A percentile compares a stretch with the other conserved stretches of the same genome.
Conservation (phyloP, 495 filamentous ascomycete genomes). For the Penicillium subrubescens region DNA sequence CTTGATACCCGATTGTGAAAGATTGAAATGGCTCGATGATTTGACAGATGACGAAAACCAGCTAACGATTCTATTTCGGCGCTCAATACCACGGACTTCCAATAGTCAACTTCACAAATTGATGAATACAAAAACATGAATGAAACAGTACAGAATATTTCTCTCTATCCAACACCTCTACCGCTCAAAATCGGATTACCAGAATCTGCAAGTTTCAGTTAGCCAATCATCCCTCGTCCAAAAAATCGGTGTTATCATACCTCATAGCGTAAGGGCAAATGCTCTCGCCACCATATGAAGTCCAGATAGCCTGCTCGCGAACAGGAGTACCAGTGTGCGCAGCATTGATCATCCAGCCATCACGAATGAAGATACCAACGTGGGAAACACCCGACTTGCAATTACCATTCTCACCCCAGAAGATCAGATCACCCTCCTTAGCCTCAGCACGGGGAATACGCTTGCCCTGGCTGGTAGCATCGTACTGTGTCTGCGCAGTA, state of each 20-base stretch:
- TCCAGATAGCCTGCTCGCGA: slow-evolving; percentile 24
- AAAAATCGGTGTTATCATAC: slow-evolving; percentile 8
- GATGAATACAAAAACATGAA: neutral
- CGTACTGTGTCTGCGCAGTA: slow-evolving; percentile 20
- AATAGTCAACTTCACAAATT: neutral
- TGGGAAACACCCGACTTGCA: slow-evolving; percentile 17
- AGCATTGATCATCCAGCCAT: slow-evolving; percentile 24
- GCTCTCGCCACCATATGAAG: slow-evolving; percentile 23
- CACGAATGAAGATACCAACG: slow-evolving; percentile 21
- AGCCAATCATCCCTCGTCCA: neutral
- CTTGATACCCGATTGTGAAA: neutral
- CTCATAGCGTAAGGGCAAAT: slow-evolving; percentile 24
- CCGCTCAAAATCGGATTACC: neutral
- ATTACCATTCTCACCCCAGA: slow-evolving; percentile 21
- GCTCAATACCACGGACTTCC: neutral
- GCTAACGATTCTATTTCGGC: neutral
- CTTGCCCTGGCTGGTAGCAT: slow-evolving; percentile 18
- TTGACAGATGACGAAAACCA: neutral
- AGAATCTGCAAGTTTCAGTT: slow-evolving; percentile 8
- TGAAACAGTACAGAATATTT: neutral
- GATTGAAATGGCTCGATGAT: neutral
- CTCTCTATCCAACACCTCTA: neutral
- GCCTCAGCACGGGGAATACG: slow-evolving; percentile 15
- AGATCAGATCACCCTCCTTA: slow-evolving; percentile 21
- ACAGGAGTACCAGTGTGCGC: slow-evolving; percentile 23